phyloP scores from a whole-genome alignment of 345 rosid genomes.

The Cardiospermum halicacabum region DNA sequence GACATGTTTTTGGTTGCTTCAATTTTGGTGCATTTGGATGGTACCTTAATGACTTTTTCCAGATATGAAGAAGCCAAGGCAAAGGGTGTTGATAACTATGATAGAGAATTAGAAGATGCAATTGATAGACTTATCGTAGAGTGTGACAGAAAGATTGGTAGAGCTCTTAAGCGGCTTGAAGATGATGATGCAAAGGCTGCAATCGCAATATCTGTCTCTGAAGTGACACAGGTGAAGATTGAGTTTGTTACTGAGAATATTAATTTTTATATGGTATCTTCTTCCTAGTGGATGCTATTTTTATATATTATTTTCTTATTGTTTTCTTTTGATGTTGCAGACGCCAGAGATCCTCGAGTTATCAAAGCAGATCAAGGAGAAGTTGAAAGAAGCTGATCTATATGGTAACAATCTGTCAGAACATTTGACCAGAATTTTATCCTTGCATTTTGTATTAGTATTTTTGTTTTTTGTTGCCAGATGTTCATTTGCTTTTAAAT shows the following conservation, averaged over 20 bases:
- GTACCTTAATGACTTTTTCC: constrained; percentile 29
- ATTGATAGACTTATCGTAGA: constrained; percentile 94
- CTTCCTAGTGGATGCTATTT: neutral
- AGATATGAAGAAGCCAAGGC: constrained; percentile 89
- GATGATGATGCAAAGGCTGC: constrained; percentile 99
- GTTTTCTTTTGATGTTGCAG: constrained; percentile 43
- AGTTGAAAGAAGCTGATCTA: constrained; percentile 87
- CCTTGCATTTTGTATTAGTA: neutral
- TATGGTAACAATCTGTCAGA: constrained; percentile 41
- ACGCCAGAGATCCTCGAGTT: constrained; percentile 71
- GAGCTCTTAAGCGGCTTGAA: constrained; percentile 98
- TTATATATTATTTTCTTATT: constrained; percentile 6
- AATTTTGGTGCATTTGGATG: neutral
- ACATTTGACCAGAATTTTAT: neutral
- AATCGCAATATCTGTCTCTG: constrained; percentile 91
- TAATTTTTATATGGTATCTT: neutral
- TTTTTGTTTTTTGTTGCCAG: neutral
- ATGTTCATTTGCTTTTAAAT: neutral
- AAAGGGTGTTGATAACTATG: constrained; percentile 81
- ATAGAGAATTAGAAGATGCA: constrained; percentile 91
- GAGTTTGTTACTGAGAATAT: constrained; percentile 1
- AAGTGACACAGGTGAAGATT: constrained; percentile 81
- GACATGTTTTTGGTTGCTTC: neutral
- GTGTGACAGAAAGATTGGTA: constrained; percentile 91
- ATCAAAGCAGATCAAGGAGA: constrained; percentile 91